Conservation (phyloP, 139 green algal species). For the Chlorella sp. region DNA sequence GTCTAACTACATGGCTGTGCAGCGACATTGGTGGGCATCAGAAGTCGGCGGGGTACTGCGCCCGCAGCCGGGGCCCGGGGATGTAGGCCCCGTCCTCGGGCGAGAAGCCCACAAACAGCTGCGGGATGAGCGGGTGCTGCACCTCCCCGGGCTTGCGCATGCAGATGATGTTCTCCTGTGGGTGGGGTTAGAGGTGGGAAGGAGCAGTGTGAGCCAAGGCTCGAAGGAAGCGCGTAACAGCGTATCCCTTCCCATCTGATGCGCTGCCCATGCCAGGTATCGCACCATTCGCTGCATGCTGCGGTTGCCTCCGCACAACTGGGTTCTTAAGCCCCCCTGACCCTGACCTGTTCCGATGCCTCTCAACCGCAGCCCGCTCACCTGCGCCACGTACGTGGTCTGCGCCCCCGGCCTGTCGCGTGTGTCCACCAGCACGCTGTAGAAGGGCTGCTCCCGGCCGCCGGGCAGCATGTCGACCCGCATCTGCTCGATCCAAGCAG, state of each 20-base stretch:
- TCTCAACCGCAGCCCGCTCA: neutral
- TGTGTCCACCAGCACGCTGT: constrained; percentile 33
- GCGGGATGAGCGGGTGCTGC: neutral
- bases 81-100: constrained; percentile 4
- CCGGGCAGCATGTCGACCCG: constrained; percentile 10
- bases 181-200: neutral
- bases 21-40: too few species aligned
- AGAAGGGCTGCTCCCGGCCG: constrained; percentile 31
- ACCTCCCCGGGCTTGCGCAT: neutral
- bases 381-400: constrained; percentile 28
- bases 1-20: neutral
- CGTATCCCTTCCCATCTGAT: neutral
- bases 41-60: constrained; percentile 1
- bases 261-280: neutral
- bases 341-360: neutral
- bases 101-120: neutral
- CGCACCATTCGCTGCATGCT: too few species aligned
- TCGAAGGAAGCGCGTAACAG: neutral
- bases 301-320: neutral
- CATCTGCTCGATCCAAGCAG: constrained; percentile 32
- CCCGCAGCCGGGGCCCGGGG: neutral
- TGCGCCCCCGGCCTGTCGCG: constrained; percentile 19
- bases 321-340: neutral
- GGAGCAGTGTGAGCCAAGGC: neutral
- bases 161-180: constrained; percentile 16